Evolutionary conservation across 306 rosid species (phyloP).

Genomic region (Rubus parviflorus): DNA sequence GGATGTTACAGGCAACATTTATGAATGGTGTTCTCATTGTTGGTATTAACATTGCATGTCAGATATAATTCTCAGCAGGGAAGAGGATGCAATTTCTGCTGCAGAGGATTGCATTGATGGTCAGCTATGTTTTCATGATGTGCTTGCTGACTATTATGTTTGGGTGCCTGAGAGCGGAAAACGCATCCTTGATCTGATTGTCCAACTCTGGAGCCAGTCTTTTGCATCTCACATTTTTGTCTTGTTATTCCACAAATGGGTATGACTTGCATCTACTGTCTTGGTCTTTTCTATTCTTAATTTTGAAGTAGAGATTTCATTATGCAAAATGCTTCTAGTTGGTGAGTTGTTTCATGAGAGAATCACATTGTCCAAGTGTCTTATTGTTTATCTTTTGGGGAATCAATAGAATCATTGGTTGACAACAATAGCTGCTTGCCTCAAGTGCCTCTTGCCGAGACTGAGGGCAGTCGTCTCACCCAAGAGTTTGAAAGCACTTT

Average conservation of each 20-base stretch:
- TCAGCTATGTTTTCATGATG: slow-evolving; percentile 77
- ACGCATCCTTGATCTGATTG: slow-evolving; percentile 81
- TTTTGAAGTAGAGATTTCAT: not conserved
- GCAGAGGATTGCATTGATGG: slow-evolving; percentile 45
- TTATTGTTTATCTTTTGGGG: not conserved
- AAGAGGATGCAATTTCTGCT: slow-evolving; percentile 71
- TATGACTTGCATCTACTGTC: slow-evolving; percentile 34
- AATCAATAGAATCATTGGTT: not conserved
- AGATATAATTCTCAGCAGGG: slow-evolving; percentile 74
- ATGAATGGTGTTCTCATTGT: slow-evolving; percentile 21
- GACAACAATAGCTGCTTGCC: not conserved
- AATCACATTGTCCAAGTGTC: not conserved
- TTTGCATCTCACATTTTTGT: slow-evolving; percentile 92
- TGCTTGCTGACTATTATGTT: slow-evolving; percentile 91
- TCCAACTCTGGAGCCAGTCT: slow-evolving; percentile 97
- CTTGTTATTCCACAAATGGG: slow-evolving; percentile 96
- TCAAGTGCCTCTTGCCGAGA: not conserved
- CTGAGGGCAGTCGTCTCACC: not conserved
- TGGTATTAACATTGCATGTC: slow-evolving; percentile 28
- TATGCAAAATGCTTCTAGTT: not conserved
- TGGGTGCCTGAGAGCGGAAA: slow-evolving; percentile 69
- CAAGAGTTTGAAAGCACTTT: not conserved
- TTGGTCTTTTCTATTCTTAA: not conserved
- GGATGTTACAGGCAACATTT: slow-evolving; percentile 7
- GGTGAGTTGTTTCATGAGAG: not conserved